A percentile compares a stretch with the other conserved stretches of the same genome.
phyloP scores from a whole-genome alignment of 768 basidiomycete species.

The Fibroporia radiculosa region DNA sequence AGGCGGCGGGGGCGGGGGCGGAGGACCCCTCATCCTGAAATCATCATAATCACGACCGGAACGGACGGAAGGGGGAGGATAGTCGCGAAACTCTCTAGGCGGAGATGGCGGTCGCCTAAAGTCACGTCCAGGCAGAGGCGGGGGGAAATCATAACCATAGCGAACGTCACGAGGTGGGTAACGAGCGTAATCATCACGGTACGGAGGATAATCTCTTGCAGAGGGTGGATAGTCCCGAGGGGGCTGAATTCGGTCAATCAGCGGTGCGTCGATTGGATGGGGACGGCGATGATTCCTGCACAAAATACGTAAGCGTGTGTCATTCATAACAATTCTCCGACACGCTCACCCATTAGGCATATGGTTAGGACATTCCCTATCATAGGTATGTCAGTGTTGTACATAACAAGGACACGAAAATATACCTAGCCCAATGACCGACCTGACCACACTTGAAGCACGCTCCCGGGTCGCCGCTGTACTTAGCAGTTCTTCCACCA shows the following conservation, averaged over 20 bases:
- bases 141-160: constrained; percentile 47
- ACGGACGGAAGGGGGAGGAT: constrained; percentile 40
- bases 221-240: constrained; percentile 44
- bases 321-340: background rate
- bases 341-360: constrained; percentile 40
- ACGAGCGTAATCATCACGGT: constrained; percentile 51
- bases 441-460: constrained; percentile 83
- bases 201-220: constrained; percentile 31
- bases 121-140: constrained; percentile 44
- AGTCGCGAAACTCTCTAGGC: constrained; percentile 63
- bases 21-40: constrained; percentile 47
- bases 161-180: constrained; percentile 44
- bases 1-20: constrained; percentile 32
- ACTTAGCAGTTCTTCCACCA: constrained; percentile 74
- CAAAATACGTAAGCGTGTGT: constrained; percentile 1
- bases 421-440: constrained; percentile 87
- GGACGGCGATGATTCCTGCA: constrained; percentile 23
- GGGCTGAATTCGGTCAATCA: constrained; percentile 51
- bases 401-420: constrained; percentile 4
- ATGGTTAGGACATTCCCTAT: constrained; percentile 67
- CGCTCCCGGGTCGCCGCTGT: constrained; percentile 77
- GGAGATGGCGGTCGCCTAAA: constrained; percentile 53
- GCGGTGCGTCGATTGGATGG: constrained; percentile 39
- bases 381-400: constrained; percentile 5
- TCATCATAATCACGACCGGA: constrained; percentile 63